Evolutionary conservation across 2,329 filamentous ascomycete genomes (phyloP), one percentile per base, ranked within the genome.

Genomic region (Pseudogymnoascus sp.): DNA sequence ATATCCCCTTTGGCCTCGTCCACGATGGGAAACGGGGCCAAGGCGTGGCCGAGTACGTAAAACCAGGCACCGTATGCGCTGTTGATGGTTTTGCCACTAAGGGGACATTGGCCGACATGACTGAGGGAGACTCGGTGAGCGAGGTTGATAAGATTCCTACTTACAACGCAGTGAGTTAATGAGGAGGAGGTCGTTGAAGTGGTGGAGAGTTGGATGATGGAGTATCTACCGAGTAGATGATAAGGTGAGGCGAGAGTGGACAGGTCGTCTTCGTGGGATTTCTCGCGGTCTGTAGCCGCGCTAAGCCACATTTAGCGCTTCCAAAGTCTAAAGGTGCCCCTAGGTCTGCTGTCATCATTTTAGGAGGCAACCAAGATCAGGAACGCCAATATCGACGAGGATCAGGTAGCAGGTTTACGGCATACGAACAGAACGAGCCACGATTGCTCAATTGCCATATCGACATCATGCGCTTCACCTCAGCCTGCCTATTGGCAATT

Each of bases 381-480:
- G 59, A 60, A 60, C 59, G 56, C 37, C 35, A n/a, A 42, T 38
- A 60, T 38, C 59, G 15, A 60, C 59, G 59, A 40, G 4, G 33
- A 60, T 56, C 50, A 56, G 50, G 50, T 56, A 56, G 50, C 50
- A 56, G 50, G 29, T 56, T 56, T 33, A 56, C 50, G 50, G 29
- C 50, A 56, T 56, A 56, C n/a, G 7, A 19, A 56, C 17, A 59
- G 21, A 56, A 56, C 15, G 26, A 31, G 29, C 40, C 26, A 62
- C 60, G 38, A 59, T 50, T 46, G 60, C 29, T 56, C 26, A 62
- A 62, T 62, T 62, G 59, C 59, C 60, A 46, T 7, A 33, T 10
- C 42, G 26, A 29, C 67, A 70, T 59, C 23, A 75, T 75, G 73
- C 71, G 69, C n/a, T 71, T 74, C 61, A 69, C 71, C 19, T 65